These are phyloP conservation scores for Raffaelea deltoideospora DNA, from an alignment of 2,329 filamentous ascomycete genomes.

Conservation along the genomic window DNA sequence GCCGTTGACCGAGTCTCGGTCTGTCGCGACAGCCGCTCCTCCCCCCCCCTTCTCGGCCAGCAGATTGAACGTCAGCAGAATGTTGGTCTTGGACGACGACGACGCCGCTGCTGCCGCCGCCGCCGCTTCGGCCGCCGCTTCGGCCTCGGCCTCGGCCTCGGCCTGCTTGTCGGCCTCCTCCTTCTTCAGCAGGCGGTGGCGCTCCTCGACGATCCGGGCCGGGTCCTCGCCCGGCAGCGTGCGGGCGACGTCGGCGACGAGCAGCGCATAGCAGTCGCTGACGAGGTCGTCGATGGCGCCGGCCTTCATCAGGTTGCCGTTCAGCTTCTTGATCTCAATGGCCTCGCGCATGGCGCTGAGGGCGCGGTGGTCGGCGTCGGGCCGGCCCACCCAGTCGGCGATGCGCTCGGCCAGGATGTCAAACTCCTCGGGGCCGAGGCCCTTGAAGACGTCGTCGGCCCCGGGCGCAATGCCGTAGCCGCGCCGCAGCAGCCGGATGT, in stretches of 20 bases:
- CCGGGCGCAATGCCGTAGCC: conserved; percentile 29
- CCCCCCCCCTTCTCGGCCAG: conserved; percentile 3
- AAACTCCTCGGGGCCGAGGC: conserved; percentile 37
- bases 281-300: conserved; percentile 84
- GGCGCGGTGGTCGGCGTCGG: conserved; percentile 23
- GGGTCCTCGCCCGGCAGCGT: conserved; percentile 37
- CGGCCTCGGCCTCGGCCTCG: conserved; percentile 6
- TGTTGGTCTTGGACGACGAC: conserved; percentile 10
- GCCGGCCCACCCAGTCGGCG: conserved; percentile 34
- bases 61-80: conserved; percentile 9
- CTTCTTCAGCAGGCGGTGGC: conserved; percentile 14
- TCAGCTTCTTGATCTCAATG: conserved; percentile 53
- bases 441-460: conserved; percentile 40
- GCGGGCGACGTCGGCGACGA: conserved; percentile 54
- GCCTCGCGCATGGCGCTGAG: conserved; percentile 42
- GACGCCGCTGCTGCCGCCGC: conserved; percentile 7
- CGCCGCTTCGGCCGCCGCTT: conserved; percentile 7
- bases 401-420: conserved; percentile 40
- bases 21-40: neutral
- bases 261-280: conserved; percentile 68
- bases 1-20: conserved; percentile 2
- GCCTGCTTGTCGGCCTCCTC: conserved; percentile 16
- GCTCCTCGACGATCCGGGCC: conserved; percentile 29
- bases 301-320: conserved; percentile 75
- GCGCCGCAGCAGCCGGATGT: conserved; percentile 36